Conservation (phyloP, 1,284 basidiomycete species). For the Ustilago trichophora region DNA sequence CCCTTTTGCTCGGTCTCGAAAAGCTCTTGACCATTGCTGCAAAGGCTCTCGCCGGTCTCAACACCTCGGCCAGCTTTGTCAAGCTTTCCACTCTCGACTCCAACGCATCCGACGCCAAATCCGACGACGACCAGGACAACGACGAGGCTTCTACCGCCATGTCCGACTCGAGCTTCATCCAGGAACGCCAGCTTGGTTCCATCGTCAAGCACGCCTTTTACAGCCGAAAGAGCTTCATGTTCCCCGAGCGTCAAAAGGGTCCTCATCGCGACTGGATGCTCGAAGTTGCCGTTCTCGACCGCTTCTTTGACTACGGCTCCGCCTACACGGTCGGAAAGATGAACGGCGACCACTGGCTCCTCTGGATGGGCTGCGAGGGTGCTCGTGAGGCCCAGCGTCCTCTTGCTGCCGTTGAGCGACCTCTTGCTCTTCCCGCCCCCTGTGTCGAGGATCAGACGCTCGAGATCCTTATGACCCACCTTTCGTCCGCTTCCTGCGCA, state of each 20-base stretch:
- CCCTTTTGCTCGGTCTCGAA: slow-evolving; percentile 83
- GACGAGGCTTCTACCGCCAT: slow-evolving; percentile 30
- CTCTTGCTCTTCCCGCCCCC: slow-evolving; percentile 43
- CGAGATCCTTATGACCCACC: slow-evolving; percentile 96
- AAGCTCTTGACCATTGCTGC: slow-evolving; percentile 73
- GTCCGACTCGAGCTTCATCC: slow-evolving; percentile 31
- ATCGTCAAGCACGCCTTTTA: slow-evolving; percentile 75
- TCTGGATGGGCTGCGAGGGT: slow-evolving; percentile 73
- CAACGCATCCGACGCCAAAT: background rate
- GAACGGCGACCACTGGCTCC: slow-evolving; percentile 98
- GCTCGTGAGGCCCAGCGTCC: slow-evolving; percentile 51
- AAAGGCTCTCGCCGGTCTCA: slow-evolving; percentile 74
- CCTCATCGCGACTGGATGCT: slow-evolving; percentile 94
- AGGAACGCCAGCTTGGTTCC: slow-evolving; percentile 49
- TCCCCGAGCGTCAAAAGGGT: slow-evolving; percentile 92
- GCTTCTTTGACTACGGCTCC: slow-evolving; percentile 80
- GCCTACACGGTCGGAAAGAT: slow-evolving; percentile 98
- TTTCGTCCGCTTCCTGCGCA: slow-evolving; percentile 78
- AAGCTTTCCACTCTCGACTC: slow-evolving; percentile 27
- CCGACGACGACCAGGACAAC: slow-evolving; percentile 3
- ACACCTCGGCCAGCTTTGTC: slow-evolving; percentile 20
- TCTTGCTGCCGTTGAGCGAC: slow-evolving; percentile 42
- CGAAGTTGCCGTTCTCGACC: slow-evolving; percentile 90
- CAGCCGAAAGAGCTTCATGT: slow-evolving; percentile 99
- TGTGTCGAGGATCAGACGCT: slow-evolving; percentile 81